Evolutionary conservation across 345 rosid species (phyloP).

Genomic region (Noccaea bulbosa): DNA sequence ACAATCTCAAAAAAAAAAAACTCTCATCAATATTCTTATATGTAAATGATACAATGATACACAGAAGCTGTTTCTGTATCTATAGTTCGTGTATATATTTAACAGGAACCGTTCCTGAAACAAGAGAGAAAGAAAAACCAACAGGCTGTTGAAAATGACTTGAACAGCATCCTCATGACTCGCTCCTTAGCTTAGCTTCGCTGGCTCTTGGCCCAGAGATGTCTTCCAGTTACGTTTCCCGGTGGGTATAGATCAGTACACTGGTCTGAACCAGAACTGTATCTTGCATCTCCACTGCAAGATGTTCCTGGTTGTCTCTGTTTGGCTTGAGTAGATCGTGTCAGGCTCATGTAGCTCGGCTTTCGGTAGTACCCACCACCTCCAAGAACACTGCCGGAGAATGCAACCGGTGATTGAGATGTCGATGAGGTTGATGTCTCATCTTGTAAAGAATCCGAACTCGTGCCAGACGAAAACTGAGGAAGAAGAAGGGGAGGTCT

Average conservation of each 20-base stretch:
- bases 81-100: slow-evolving; percentile 33
- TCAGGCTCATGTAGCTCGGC: slow-evolving; percentile 82
- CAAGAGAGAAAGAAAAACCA: slow-evolving; percentile 31
- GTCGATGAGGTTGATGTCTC: slow-evolving; percentile 63
- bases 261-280: slow-evolving; percentile 55
- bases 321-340: slow-evolving; percentile 78
- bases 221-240: slow-evolving; percentile 38
- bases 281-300: slow-evolving; percentile 53
- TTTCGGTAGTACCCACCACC: slow-evolving; percentile 55
- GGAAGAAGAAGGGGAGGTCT: slow-evolving; percentile 52
- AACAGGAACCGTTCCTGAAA: slow-evolving; percentile 39
- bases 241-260: slow-evolving; percentile 66
- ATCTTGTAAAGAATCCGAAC: slow-evolving; percentile 61
- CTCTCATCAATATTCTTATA: slow-evolving; percentile 23
- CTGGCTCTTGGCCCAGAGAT: slow-evolving; percentile 39
- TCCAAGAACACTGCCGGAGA: slow-evolving; percentile 41
- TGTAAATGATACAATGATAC: slow-evolving; percentile 19
- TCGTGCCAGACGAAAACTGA: slow-evolving; percentile 50
- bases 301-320: slow-evolving; percentile 51
- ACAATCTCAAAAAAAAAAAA: slow-evolving; percentile 17
- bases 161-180: slow-evolving; percentile 4
- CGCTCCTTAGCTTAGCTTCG: slow-evolving; percentile 29
- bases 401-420: slow-evolving; percentile 54
- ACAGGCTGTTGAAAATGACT: slow-evolving; percentile 40
- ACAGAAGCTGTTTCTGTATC: slow-evolving; percentile 40